Conservation (phyloP, 257 asterid species). For the Nicotiana attenuata region DNA sequence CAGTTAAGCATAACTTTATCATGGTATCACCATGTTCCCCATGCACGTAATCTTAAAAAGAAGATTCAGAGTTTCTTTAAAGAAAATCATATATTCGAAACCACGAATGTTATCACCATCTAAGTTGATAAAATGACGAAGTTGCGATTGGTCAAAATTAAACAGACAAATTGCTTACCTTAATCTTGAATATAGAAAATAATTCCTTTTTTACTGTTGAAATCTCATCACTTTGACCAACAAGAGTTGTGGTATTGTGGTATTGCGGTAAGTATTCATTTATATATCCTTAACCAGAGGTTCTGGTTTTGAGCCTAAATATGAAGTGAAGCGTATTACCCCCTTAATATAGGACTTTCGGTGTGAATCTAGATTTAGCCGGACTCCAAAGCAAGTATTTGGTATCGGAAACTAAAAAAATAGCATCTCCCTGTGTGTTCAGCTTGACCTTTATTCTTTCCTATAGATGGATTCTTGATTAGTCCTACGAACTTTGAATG, state of each 20-base stretch:
- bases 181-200: background rate
- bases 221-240: background rate
- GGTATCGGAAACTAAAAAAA: too few relatives aligned
- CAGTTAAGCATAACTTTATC: slow-evolving; percentile 7
- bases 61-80: slow-evolving; percentile 24
- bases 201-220: background rate
- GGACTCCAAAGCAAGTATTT: rapidly evolving
- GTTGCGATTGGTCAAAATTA: background rate
- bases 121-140: background rate
- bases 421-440: background rate
- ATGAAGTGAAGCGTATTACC: too few relatives aligned
- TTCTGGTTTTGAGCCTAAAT: too few relatives aligned
- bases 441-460: slow-evolving; percentile 7
- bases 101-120: background rate
- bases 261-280: too few relatives aligned
- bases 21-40: background rate
- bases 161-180: background rate
- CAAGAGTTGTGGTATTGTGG: too few relatives aligned
- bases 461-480: background rate
- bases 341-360: too few relatives aligned
- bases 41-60: slow-evolving; percentile 14
- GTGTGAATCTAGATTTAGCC: too few relatives aligned
- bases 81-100: background rate
- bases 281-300: rapidly evolving
- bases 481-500: background rate